Evolutionary conservation across 352 stramenopile species (phyloP).

Genomic region (Globisporangium uncinulatum): DNA sequence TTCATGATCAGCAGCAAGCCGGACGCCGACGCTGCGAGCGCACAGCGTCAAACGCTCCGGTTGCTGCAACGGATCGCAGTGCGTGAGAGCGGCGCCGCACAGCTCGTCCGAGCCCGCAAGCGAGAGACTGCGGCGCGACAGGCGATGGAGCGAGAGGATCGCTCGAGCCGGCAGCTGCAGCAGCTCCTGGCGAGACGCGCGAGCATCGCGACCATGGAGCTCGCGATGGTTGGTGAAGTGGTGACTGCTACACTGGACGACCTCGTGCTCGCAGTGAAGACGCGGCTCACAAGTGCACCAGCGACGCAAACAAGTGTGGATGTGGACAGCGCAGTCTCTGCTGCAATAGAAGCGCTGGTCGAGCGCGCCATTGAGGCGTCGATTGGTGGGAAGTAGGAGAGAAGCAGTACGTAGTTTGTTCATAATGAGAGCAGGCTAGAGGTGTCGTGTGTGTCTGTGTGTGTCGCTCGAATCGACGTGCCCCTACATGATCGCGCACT

Average conservation of each 20-base stretch:
- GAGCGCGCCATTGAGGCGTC: neutral
- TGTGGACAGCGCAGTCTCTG: neutral
- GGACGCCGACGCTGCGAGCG: slow-evolving; percentile 16
- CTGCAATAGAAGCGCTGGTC: neutral
- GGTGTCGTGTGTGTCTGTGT: neutral
- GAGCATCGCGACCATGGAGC: slow-evolving; percentile 8
- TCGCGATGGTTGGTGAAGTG: slow-evolving; percentile 11
- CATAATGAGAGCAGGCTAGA: neutral
- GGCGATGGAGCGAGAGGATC: slow-evolving; percentile 25
- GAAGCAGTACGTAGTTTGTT: neutral
- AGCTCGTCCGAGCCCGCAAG: slow-evolving; percentile 24
- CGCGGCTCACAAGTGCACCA: neutral
- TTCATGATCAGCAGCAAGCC: slow-evolving; percentile 48
- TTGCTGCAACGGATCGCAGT: slow-evolving; percentile 35
- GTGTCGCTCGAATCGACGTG: neutral
- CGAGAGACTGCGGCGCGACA: slow-evolving; percentile 14
- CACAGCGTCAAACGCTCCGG: slow-evolving; percentile 26
- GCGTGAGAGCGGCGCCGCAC: slow-evolving; percentile 31
- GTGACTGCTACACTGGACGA: slow-evolving; percentile 1
- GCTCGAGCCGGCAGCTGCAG: slow-evolving; percentile 6
- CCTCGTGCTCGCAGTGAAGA: slow-evolving; percentile 5
- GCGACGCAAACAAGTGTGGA: neutral
- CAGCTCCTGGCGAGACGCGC: neutral
- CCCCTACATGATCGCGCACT: slow-evolving; percentile 54
- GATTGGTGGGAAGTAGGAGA: neutral